Evolutionary conservation across 2,329 filamentous ascomycete genomes (phyloP).

Genomic region (Chaetomium sp.): DNA sequence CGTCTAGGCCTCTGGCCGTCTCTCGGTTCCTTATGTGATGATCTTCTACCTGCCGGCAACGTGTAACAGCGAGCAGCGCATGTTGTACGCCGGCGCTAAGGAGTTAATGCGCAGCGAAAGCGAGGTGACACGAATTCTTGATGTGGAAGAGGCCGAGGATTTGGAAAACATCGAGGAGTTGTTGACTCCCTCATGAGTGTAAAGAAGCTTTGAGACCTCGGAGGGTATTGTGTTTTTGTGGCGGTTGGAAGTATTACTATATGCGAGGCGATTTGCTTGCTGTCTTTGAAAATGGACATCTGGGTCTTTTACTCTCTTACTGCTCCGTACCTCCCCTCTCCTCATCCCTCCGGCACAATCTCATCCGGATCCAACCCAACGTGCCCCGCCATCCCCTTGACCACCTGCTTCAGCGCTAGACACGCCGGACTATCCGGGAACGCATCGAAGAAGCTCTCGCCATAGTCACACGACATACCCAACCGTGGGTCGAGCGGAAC

Average conservation of each 20-base stretch:
- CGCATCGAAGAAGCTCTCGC: slow-evolving; percentile 92
- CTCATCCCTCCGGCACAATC: slow-evolving; percentile 39
- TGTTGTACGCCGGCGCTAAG: slow-evolving; percentile 94
- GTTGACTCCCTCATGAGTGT: background rate
- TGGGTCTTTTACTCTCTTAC: no score
- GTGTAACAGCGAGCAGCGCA: slow-evolving; percentile 77
- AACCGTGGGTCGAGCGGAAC: slow-evolving; percentile 92
- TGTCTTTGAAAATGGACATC: background rate
- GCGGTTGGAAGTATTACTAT: background rate
- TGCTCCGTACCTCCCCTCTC: no score
- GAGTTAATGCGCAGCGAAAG: slow-evolving; percentile 91
- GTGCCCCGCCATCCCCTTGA: slow-evolving; percentile 62
- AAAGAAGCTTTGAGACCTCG: no score
- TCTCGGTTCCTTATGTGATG: slow-evolving; percentile 88
- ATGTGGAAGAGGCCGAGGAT: slow-evolving; percentile 67
- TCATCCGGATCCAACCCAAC: slow-evolving; percentile 56
- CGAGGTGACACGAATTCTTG: slow-evolving; percentile 81
- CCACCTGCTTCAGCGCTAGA: slow-evolving; percentile 71
- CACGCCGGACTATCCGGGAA: slow-evolving; percentile 93
- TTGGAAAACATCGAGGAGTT: slow-evolving; percentile 75
- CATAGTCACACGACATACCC: slow-evolving; percentile 93
- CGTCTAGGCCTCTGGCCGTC: slow-evolving; percentile 69
- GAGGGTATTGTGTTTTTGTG: background rate
- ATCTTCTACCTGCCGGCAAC: slow-evolving; percentile 92
- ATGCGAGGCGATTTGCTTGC: background rate